phyloP scores from a whole-genome alignment of 106 monocot species.

The Dendrobium officinale region DNA sequence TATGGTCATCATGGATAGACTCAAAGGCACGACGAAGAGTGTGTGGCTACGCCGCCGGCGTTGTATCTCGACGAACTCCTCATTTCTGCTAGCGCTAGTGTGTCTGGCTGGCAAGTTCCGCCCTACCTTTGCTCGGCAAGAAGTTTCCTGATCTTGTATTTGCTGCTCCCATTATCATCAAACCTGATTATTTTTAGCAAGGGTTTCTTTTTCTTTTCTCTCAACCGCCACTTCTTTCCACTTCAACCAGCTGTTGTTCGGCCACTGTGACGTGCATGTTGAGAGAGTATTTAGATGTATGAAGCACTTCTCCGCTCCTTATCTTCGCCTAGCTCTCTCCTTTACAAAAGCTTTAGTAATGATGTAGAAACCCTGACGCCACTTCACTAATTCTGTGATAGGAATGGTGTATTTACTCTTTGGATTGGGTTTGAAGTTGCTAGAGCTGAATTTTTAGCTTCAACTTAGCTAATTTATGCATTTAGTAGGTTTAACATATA shows the following conservation, averaged over 20 bases:
- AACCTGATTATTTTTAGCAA: background rate
- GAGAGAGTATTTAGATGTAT: background rate
- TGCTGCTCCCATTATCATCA: background rate
- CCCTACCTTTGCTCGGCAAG: background rate
- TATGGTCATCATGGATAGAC: too few species aligned
- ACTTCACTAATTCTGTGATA: background rate
- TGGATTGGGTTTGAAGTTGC: too few species aligned
- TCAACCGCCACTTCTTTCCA: background rate
- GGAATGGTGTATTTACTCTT: background rate
- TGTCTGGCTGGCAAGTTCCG: too few species aligned
- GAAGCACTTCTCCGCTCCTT: background rate
- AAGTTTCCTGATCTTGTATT: background rate
- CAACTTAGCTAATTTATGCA: background rate
- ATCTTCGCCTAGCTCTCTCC: background rate
- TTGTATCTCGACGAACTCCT: too few species aligned
- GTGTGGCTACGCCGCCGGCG: too few species aligned
- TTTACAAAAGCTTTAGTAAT: background rate
- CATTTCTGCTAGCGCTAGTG: too few species aligned
- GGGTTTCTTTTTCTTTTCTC: background rate
- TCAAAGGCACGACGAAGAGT: too few species aligned
- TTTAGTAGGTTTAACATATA: background rate
- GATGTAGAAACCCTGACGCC: too few species aligned
- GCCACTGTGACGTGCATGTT: background rate
- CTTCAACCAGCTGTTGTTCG: background rate
- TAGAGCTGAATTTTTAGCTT: background rate